A percentile compares a stretch with the other conserved stretches of the same genome.
Evolutionary conservation across 2,329 filamentous ascomycete genomes (phyloP).

Genomic region (Dactylonectria macrodidyma): DNA sequence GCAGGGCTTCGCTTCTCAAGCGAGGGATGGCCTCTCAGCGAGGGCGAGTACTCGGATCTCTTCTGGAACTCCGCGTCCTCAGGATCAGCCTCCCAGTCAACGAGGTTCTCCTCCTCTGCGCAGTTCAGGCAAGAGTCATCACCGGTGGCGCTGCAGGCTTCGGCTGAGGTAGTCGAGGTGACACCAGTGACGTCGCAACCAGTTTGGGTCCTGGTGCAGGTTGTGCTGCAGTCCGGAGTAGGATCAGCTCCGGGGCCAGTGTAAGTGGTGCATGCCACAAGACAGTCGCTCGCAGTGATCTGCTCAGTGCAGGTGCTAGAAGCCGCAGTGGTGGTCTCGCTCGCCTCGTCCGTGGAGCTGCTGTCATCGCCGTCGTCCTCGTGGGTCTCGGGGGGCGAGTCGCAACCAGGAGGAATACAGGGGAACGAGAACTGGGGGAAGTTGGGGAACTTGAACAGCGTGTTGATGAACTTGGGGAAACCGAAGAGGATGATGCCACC

Average conservation of each 20-base stretch:
- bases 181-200: conserved; percentile 28
- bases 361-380: conserved; percentile 19
- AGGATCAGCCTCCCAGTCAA: neutral
- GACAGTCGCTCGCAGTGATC: conserved; percentile 34
- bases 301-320: conserved; percentile 26
- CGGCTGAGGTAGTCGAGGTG: conserved; percentile 23
- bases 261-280: conserved; percentile 36
- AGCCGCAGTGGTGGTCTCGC: neutral
- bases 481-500: conserved; percentile 33
- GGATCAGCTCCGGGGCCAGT: conserved; percentile 6
- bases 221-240: conserved; percentile 25
- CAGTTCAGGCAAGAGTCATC: conserved; percentile 9
- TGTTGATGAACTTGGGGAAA: conserved; percentile 13
- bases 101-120: neutral
- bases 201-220: conserved; percentile 31
- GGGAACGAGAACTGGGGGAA: conserved; percentile 32
- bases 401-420: conserved; percentile 32
- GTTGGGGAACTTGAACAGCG: conserved; percentile 24
- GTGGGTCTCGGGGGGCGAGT: conserved; percentile 5
- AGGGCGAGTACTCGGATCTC: too few relatives aligned
- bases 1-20: conserved; percentile 1
- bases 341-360: conserved; percentile 1
- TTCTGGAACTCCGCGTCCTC: neutral
- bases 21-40: neutral
- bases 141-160: conserved; percentile 19